Base-by-base conservation (phyloP, 2,329 filamentous ascomycete genomes). In the Colletotrichum sp. region DNA sequence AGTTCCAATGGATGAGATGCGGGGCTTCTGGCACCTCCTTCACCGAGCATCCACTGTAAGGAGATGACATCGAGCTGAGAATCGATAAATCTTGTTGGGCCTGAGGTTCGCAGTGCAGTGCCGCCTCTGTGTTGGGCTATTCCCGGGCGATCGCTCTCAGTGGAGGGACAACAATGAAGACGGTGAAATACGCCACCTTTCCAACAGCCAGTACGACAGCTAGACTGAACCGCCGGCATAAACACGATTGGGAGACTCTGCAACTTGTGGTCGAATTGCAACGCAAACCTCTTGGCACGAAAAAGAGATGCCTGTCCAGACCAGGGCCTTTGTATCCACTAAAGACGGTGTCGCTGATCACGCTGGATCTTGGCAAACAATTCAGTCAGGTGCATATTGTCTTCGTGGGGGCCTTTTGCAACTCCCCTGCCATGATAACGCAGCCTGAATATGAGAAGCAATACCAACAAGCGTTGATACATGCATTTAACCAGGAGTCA, bases 161-260 rank as follows among this genome's bases (percentile, higher is more conserved):
- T 12, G 43, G 36, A 38, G 16, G 16, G 4, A 38, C 16, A 38
- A 21, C 43, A 48, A 36, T 16, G 1, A 13, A 21, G 5, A 7
- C n/a, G 1, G n/a, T 7, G 43, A 7, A 48, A 12, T 21, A 4
- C 0, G 18, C n/a, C 10, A 21, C 5, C 3, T 48, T 21, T 4
- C n/a, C n/a, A 48, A 48, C 10, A 21, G 18, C 9, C 43, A 13
- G 43, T 48, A 4, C 5, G 10, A 13, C n/a, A 7, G 4, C 43
- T 7, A 21, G 10, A n/a, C 4, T 48, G 43, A 48, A 48, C 9
- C 43, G n/a, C 43, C 2, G 1, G 43, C n/a, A 48, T 48, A 48
- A 21, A 48, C 5, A 2, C 5, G 3, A 13, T 5, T 13, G 43
- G 10, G n/a, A n/a, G 18, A 10, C 38, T 43, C 38, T 43, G 16